Evolutionary conservation across 495 filamentous ascomycete genomes (phyloP), one percentile per base, ranked within the genome.

Genomic region (Hypoxylon fuscum): DNA sequence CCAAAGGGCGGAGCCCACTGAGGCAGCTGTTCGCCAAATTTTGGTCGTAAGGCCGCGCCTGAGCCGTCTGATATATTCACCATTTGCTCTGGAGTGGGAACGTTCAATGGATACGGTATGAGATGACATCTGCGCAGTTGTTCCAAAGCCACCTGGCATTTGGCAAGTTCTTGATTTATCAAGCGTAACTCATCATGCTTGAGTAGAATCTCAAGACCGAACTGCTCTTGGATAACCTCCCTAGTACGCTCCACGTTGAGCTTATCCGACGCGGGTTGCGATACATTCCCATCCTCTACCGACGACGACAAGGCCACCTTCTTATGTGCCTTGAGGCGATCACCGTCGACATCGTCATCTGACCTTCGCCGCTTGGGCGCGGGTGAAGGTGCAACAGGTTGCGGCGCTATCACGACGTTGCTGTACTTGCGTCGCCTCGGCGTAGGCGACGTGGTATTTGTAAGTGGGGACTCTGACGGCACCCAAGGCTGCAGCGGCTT

Each of bases 151-250:
- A 93, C 79, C 80, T 97, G 93, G 66, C 93, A 97, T 80, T 96
- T 97, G 64, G 92, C 93, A 59, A 98, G 85, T 74, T 98, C 93
- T 75, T 97, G 93, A 72, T 98, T 91, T 74, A 98, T 96, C 55
- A 96, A 81, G 12, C 92, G 90, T 21, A 97, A 77, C 77, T 98
- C 95, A 62, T 93, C 85, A 71, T 98, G 95, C 79, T 97, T 98
- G 64, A 96, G 76, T 52, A 97, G 77, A 37, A 98, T 93, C 76
- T 98, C 92, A 56, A 96, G 85, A 65, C 90, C 88, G 73, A 98
- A 87, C 74, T 97, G 91, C 35, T 89, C 83, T 65, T 92, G 88
- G 65, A 97, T 88, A 7, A 82, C 86, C 35, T 95, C 87, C 63
- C 85, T 87, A 50, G 91, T 78, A 38, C 70, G 73, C 37, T 79